Evolutionary conservation across 176 grass and related monocot species (phyloP), one percentile per base, ranked within the genome.

Genomic region (Chrysopogon serrulatus): DNA sequence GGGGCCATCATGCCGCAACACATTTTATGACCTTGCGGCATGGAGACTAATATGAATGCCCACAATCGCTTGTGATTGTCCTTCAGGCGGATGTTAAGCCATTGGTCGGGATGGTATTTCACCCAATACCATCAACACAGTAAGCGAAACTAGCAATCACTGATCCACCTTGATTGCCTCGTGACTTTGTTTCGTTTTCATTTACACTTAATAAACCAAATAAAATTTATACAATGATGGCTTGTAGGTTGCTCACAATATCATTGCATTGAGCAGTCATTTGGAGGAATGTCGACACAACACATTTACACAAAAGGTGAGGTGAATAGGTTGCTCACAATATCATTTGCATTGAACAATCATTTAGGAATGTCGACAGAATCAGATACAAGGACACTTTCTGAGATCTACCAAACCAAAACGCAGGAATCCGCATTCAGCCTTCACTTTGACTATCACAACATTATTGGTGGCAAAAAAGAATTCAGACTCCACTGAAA

Each of bases 351-450:
- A 65, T 14, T 14, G 30, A 61, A 64, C 59, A 39, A 49, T 74
- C 24, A 43, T 76, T 70, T 11, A 78, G 28, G 21, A 79, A 73
- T 67, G 79, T 74, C 57, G 66, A 79, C 79, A 67, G 23, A 56
- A 56, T 56, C 53, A 10, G 44, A 86, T 86, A 90, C 88, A 90
- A 64, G 7, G 18, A 86, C 77, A 27, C 71, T 65, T 78, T 73
- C 30, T 35, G 44, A 86, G 79, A 86, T 86, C 83, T 60, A 86
- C 65, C 35, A 41, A 45, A 65, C 56, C 65, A 78, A 74, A 86
- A 62, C 39, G 57, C 36, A 86, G 19, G 62, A 73, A 79, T 82
- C 30, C 30, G 39, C 43, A 73, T 57, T 72, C 64, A 12, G 51
- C 34, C 73, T 32, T n/a, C 71, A 78, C 47, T 81, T 69, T 74